Base-by-base conservation (phyloP, 2,329 filamentous ascomycete genomes). In the Cyclaneusma minus region DNA sequence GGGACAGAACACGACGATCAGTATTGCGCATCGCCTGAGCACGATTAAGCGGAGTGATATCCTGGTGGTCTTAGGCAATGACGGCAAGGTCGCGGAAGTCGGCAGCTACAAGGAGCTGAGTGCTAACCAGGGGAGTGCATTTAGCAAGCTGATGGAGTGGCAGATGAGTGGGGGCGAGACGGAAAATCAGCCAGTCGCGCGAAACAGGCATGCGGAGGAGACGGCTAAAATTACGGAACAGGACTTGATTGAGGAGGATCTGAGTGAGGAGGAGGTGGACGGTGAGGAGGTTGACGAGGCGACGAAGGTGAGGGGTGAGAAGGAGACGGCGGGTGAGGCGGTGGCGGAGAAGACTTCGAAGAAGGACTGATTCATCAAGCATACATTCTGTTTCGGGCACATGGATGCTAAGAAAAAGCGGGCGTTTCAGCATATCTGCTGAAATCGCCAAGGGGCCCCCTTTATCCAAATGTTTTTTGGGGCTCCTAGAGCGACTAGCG, bases 61-160 rank as follows among this genome's bases (percentile, higher is more conserved):
- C 36, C 92, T 98, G 47, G 89, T 98, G 40, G 87, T 93, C 16
- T 73, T 98, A 20, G 78, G 78, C 33, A 71, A 65, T 30, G 77
- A 94, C 43, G 91, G 89, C 35, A 76, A 68, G 31, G 87, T 98
- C 3, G 89, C 87, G 3, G 87, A 98, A 50, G 79, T 80, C 36
- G 89, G 89, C 30, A 78, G 76, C 31, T 98, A 92, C 49, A 56
- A 64, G 13, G 68, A 83, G 36, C 65, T 98, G 13, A 79, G 75
- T 27, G 60, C 66, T 4, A 70, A 82, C 32, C 65, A 68, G 10
- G 59, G 77, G 7, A 91, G 87, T 27, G 83, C 85, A 2, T 98
- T 98, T 47, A 87, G 75, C 41, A 89, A 79, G 54, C 61, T 98
- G 28, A 98, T 98, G 89, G 87, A 95, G 53, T 95, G 85, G 85